Base-by-base conservation (phyloP, 129 eudicot genomes). In the Calendula officinalis region DNA sequence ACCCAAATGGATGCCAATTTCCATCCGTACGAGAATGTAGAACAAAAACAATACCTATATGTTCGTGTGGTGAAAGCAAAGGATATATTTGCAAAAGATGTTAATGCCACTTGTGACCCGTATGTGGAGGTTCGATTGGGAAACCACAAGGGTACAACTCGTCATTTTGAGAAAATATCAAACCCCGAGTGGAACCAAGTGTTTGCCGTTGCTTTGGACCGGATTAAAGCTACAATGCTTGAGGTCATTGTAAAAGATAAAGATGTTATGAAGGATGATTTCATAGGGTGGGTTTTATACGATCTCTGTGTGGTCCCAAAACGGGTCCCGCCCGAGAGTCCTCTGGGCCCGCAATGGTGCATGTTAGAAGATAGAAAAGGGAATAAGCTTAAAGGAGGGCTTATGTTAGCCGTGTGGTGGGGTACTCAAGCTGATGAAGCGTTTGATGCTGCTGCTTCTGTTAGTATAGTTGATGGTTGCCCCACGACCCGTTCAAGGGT, bases 381-480 rank as follows among this genome's bases (percentile, higher is more conserved):
- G 14, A 68, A 72, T 36, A 71, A 75, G 75, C 4, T 66, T 3
- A 75, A 50, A 38, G 85, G 81, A 51, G 73, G 62, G 47, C 34
- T 80, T 0, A 80, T 80, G 85, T 39, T 75, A 10, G 81, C 81
- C 9, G 68, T 75, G 15, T 80, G 85, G 81, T 66, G 70, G 81
- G 84, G 80, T 43, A 80, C 70, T 8, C 84, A 74, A 61, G 84
- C 80, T 33, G 84, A 79, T 70, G 84, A 75, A 75, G 84, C 78
- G n/a, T 80, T 80, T n/a, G 75, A 72, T 0, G 75, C 70, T 1
- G 78, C 81, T 65, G 67, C 74, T 10, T 33, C 82, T 10, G 73
- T 44, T 75, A 53, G 53, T 8, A 72, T 75, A 3, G 69, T 57
- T 41, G 76, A 81, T 44, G 79, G 62, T 11, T 68, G 63, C 50